phyloP scores from a whole-genome alignment of 2,329 filamentous ascomycete genomes.

The Penicillium fuscoglaucum region DNA sequence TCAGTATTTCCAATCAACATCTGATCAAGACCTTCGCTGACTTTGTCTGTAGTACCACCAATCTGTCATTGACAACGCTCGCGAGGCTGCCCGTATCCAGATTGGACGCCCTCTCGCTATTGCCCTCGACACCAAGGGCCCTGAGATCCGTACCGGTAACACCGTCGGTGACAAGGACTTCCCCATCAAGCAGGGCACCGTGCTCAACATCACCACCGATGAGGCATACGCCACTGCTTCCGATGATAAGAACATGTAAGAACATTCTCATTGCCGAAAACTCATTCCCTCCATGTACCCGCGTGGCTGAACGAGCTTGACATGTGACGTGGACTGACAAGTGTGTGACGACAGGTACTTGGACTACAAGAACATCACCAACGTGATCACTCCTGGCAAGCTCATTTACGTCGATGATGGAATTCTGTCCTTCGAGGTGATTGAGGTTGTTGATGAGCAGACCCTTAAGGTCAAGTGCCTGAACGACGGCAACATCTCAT shows the following conservation, averaged over 20 bases:
- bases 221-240: slow-evolving; percentile 82
- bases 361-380: slow-evolving; percentile 99
- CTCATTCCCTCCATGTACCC: not conserved
- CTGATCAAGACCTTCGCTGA: slow-evolving; percentile 11
- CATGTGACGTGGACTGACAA: slow-evolving; percentile 18
- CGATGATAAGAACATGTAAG: slow-evolving; percentile 91
- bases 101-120: slow-evolving; percentile 88
- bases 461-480: slow-evolving; percentile 82
- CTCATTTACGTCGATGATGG: slow-evolving; percentile 98
- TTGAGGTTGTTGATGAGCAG: slow-evolving; percentile 83
- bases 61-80: slow-evolving; percentile 94
- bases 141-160: slow-evolving; percentile 83
- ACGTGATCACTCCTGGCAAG: slow-evolving; percentile 87
- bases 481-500: slow-evolving; percentile 99
- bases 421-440: slow-evolving; percentile 92
- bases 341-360: slow-evolving; percentile 66
- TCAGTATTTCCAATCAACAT: slow-evolving; percentile 29
- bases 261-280: slow-evolving; percentile 3
- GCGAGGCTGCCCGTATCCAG: slow-evolving; percentile 76
- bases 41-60: slow-evolving; percentile 72
- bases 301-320: not conserved
- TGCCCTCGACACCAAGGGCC: slow-evolving; percentile 83
- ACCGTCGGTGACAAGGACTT: slow-evolving; percentile 70
- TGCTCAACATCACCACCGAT: slow-evolving; percentile 96
- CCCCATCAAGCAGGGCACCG: slow-evolving; percentile 76